Conservation (phyloP, 768 basidiomycete species). For the Termitomyces heimii region DNA sequence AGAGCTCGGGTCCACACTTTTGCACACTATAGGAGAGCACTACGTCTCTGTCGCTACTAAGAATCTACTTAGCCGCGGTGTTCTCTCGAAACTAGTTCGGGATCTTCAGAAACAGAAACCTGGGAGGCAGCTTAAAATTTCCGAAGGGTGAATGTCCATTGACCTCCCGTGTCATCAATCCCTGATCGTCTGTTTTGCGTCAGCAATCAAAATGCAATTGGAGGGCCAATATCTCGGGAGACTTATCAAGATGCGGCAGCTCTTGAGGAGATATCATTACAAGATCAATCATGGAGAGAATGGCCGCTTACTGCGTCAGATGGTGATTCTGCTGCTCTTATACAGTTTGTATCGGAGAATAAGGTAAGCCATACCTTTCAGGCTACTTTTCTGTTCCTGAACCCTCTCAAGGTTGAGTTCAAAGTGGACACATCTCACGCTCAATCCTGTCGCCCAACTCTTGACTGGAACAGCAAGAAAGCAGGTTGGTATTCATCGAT, state of each 20-base stretch:
- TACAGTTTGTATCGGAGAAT: constrained; percentile 78
- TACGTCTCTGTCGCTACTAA: constrained; percentile 49
- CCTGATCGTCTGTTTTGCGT: background rate
- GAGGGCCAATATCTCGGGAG: constrained; percentile 58
- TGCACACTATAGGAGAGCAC: constrained; percentile 52
- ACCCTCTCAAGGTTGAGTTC: constrained; percentile 55
- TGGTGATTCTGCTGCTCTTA: constrained; percentile 72
- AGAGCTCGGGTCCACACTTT: constrained; percentile 48
- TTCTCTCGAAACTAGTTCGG: constrained; percentile 60
- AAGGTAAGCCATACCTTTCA: constrained; percentile 37
- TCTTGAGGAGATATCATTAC: constrained; percentile 49
- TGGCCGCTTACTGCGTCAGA: constrained; percentile 81
- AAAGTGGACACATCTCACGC: constrained; percentile 60
- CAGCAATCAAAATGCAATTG: constrained; percentile 65
- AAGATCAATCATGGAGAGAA: constrained; percentile 51
- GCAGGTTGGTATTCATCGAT: constrained; percentile 45
- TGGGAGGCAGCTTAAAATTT: constrained; percentile 71
- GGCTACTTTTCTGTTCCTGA: background rate
- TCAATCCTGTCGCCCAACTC: constrained; percentile 42
- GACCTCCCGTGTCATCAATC: background rate
- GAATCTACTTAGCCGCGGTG: constrained; percentile 55
- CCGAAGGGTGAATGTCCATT: constrained; percentile 46
- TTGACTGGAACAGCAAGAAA: constrained; percentile 90
- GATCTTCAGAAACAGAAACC: constrained; percentile 61
- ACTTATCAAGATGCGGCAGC: constrained; percentile 67